A percentile compares a stretch with the other conserved stretches of the same genome.
phyloP scores from a whole-genome alignment of 208 protist species.

The Strigomonas galati region DNA sequence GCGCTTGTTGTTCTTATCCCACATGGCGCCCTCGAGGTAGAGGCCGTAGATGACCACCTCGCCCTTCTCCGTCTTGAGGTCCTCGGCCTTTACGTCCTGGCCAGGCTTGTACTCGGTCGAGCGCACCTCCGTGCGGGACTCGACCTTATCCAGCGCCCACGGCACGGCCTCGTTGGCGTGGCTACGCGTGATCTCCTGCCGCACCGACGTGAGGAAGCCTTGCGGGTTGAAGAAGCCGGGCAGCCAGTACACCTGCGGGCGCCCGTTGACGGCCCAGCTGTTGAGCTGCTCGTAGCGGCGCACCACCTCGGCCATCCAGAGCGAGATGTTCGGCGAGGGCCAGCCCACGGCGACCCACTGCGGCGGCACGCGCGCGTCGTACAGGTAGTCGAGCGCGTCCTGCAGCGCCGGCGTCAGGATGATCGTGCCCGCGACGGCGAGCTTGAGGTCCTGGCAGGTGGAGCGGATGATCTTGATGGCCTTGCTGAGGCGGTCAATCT shows the following conservation, averaged over 20 bases:
- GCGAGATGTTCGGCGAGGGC: conserved; percentile 94
- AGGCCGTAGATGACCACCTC: conserved; percentile 98
- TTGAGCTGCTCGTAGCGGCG: conserved; percentile 94
- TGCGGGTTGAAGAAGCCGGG: conserved; percentile 99
- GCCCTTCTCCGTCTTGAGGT: conserved; percentile 89
- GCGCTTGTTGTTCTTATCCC: conserved; percentile 93
- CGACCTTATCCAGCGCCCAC: conserved; percentile 98
- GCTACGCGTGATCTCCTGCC: conserved; percentile 95
- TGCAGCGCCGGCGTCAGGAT: conserved; percentile 95
- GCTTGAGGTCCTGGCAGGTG: conserved; percentile 93
- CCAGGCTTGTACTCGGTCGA: conserved; percentile 88
- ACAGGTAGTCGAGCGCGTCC: conserved; percentile 94
- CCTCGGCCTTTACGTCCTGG: conserved; percentile 90
- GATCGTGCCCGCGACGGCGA: conserved; percentile 97
- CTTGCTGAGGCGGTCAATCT: conserved; percentile 94
- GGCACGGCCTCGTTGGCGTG: conserved; percentile 85
- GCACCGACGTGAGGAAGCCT: conserved; percentile 98
- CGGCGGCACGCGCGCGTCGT: conserved; percentile 95
- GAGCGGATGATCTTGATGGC: conserved; percentile 78
- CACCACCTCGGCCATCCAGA: conserved; percentile 97
- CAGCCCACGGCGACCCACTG: conserved; percentile 95
- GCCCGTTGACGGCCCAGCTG: conserved; percentile 89
- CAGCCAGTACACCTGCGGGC: conserved; percentile 95
- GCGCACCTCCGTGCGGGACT: conserved; percentile 93
- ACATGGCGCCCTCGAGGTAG: conserved; percentile 96